A percentile compares a stretch with the other conserved stretches of the same genome.
Conservation (phyloP, 495 filamentous ascomycete genomes). For the Trichoderma reesei region DNA sequence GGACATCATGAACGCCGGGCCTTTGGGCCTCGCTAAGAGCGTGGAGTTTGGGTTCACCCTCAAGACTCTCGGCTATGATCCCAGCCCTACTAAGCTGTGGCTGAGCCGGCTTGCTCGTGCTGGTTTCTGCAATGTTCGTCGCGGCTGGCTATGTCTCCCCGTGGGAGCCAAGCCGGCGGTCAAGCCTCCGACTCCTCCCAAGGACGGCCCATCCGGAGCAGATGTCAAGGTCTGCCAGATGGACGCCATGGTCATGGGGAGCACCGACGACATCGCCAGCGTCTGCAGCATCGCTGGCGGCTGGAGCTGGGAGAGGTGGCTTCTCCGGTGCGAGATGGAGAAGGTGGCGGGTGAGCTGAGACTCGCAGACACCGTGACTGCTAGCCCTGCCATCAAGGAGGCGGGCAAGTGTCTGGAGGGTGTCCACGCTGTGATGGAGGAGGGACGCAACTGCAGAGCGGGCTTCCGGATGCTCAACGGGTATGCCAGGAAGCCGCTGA, state of each 20-base stretch:
- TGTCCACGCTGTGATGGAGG: constrained; percentile 71
- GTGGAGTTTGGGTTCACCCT: constrained; percentile 87
- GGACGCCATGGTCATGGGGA: constrained; percentile 58
- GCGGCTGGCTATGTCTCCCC: constrained; percentile 84
- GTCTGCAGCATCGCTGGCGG: constrained; percentile 74
- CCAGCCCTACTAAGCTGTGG: constrained; percentile 68
- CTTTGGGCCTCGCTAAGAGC: constrained; percentile 63
- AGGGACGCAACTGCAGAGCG: constrained; percentile 65
- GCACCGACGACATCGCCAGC: constrained; percentile 59
- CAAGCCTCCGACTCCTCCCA: constrained; percentile 25
- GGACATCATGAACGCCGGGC: constrained; percentile 74
- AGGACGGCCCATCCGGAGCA: constrained; percentile 25
- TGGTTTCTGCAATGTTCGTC: constrained; percentile 69
- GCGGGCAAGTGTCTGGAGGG: constrained; percentile 56
- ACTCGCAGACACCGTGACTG: constrained; percentile 38
- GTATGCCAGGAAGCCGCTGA: constrained; percentile 73
- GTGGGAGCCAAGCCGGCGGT: constrained; percentile 54
- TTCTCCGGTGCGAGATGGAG: constrained; percentile 76
- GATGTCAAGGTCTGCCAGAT: constrained; percentile 44
- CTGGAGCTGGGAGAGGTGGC: constrained; percentile 96
- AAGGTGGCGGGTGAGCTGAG: constrained; percentile 58
- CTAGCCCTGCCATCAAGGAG: constrained; percentile 36
- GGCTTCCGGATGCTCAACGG: constrained; percentile 83
- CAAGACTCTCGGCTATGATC: constrained; percentile 79
- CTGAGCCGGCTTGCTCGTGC: constrained; percentile 60